Conservation (phyloP, 225 moss, liverwort and hornwort genomes). For the Straminergon stramineum region DNA sequence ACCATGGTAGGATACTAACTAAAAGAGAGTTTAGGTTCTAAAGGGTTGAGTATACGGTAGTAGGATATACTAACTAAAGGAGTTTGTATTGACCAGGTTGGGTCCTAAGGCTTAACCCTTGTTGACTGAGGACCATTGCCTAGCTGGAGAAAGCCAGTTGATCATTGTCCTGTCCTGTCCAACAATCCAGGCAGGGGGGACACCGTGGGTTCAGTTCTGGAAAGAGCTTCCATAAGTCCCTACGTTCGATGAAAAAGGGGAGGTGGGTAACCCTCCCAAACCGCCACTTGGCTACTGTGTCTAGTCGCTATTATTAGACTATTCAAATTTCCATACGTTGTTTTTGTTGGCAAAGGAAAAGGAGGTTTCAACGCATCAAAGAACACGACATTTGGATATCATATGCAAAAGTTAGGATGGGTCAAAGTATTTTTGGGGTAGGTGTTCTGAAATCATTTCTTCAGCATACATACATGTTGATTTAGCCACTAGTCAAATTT, state of each 20-base stretch:
- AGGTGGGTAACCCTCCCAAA: not conserved
- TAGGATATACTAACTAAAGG: not conserved
- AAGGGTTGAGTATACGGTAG: not conserved
- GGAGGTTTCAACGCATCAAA: not conserved
- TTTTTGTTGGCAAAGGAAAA: too few relatives aligned
- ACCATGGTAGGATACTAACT: not conserved
- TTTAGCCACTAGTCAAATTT: too few relatives aligned
- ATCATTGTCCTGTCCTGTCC: not conserved
- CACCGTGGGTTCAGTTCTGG: not conserved
- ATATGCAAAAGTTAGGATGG: not conserved
- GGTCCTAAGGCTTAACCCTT: not conserved
- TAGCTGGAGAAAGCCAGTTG: not conserved
- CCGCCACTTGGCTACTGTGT: not conserved
- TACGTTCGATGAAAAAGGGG: not conserved
- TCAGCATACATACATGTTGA: too few relatives aligned
- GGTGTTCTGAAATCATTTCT: not conserved
- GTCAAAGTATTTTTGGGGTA: too few relatives aligned
- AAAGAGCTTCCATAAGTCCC: not conserved
- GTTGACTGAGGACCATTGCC: not conserved
- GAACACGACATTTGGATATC: not conserved
- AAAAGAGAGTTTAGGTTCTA: not conserved
- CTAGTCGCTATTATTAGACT: not conserved
- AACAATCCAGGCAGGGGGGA: not conserved
- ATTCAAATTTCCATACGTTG: not conserved
- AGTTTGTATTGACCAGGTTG: not conserved